These are phyloP conservation scores for Botrytis paeoniae DNA, from an alignment of 2,329 filamentous ascomycete genomes.

Conservation along the genomic window DNA sequence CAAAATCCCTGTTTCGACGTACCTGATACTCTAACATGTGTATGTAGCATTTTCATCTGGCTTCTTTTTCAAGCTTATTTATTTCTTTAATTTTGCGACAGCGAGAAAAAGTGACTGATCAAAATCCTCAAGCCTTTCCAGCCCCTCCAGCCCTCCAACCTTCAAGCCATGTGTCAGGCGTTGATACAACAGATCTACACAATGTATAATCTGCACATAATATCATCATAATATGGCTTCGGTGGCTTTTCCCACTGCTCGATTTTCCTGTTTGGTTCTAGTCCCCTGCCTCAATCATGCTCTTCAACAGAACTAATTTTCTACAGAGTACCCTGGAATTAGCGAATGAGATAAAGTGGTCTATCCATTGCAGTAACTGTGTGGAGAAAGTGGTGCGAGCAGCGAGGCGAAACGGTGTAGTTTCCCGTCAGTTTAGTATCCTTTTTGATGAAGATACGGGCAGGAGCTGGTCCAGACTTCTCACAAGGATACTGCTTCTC, in stretches of 20 bases:
- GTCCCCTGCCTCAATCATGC: neutral
- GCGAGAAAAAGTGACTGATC: neutral
- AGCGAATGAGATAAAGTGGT: neutral
- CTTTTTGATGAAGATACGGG: neutral
- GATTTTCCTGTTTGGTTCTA: neutral
- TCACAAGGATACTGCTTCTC: neutral
- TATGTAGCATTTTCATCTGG: neutral
- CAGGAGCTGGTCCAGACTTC: conserved; percentile 9
- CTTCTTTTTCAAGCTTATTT: neutral
- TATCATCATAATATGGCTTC: neutral
- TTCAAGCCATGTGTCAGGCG: conserved; percentile 1
- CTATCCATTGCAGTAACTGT: neutral
- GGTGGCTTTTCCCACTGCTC: neutral
- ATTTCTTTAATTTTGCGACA: neutral
- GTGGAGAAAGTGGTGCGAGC: neutral
- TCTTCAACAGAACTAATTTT: neutral
- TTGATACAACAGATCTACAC: neutral
- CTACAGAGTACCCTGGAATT: neutral
- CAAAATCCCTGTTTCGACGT: neutral
- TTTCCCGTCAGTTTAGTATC: neutral
- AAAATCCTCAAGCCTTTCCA: neutral
- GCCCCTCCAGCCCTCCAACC: neutral
- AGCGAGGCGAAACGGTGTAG: conserved; percentile 10
- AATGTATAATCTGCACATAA: neutral
- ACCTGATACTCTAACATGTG: neutral